These are phyloP conservation scores for Didymella pomorum DNA, from an alignment of 2,329 filamentous ascomycete species.

Conservation along the genomic window DNA sequence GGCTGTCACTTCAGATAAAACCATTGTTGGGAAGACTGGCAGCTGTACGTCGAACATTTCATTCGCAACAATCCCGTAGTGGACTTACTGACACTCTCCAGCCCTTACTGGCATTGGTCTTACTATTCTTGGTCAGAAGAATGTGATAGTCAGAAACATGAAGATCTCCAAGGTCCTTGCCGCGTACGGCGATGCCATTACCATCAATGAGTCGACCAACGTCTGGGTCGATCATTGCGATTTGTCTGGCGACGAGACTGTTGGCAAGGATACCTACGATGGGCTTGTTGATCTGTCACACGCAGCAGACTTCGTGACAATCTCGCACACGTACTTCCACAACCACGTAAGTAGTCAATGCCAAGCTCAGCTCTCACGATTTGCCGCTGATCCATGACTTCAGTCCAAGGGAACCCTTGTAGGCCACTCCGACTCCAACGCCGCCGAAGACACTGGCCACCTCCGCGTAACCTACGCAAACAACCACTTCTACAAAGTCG, in stretches of 20 bases:
- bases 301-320: slow-evolving; percentile 67
- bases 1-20: slow-evolving; percentile 32
- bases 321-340: slow-evolving; percentile 60
- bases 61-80: neutral
- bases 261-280: slow-evolving; percentile 39
- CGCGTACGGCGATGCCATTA: slow-evolving; percentile 65
- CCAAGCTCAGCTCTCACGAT: neutral
- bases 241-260: slow-evolving; percentile 58
- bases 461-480: slow-evolving; percentile 71
- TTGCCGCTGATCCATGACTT: neutral
- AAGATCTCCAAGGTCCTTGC: slow-evolving; percentile 66
- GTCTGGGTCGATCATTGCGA: slow-evolving; percentile 71
- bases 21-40: slow-evolving; percentile 50
- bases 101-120: slow-evolving; percentile 57
- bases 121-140: slow-evolving; percentile 61
- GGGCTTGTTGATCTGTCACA: slow-evolving; percentile 67
- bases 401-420: slow-evolving; percentile 65
- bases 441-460: slow-evolving; percentile 62
- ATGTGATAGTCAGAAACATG: slow-evolving; percentile 70
- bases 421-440: slow-evolving; percentile 67
- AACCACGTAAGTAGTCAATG: slow-evolving; percentile 54
- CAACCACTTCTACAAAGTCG: slow-evolving; percentile 70
- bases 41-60: slow-evolving; percentile 46
- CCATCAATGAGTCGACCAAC: slow-evolving; percentile 64
- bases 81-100: slow-evolving; percentile 46